Conservation (phyloP, 2,329 filamentous ascomycete genomes). For the Colletotrichum sp. region DNA sequence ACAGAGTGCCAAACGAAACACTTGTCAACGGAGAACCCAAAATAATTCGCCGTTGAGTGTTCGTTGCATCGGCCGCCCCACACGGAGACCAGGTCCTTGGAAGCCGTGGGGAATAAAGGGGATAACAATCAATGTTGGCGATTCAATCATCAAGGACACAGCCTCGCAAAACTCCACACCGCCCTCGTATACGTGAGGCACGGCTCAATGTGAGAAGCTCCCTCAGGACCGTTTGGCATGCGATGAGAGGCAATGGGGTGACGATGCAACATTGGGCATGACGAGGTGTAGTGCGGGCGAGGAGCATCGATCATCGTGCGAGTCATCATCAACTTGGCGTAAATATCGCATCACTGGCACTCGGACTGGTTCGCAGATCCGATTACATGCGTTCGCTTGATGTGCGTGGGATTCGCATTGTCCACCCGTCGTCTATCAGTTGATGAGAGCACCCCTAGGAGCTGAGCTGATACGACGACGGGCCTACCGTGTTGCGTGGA, state of each 20-base stretch:
- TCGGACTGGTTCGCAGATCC: neutral
- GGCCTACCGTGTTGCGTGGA: neutral
- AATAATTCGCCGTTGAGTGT: neutral
- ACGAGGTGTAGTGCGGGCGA: neutral
- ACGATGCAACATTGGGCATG: neutral
- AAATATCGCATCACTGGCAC: neutral
- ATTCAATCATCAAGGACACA: neutral
- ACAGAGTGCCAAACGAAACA: constrained; percentile 15
- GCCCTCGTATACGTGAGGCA: constrained; percentile 12
- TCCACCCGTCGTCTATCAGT: neutral
- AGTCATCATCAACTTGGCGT: neutral
- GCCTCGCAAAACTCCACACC: constrained; percentile 2
- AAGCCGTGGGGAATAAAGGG: neutral
- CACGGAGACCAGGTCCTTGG: neutral
- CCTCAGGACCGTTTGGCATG: neutral
- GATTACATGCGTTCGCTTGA: neutral
- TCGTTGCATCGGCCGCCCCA: neutral
- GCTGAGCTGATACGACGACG: neutral
- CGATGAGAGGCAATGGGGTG: neutral
- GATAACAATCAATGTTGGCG: neutral
- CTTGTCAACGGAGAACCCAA: constrained; percentile 15
- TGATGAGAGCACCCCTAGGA: neutral
- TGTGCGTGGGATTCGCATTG: neutral
- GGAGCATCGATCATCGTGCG: neutral
- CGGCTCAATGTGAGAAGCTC: neutral